Percentiles rank a stretch among this genome's conserved stretches.
Conservation (phyloP, 2,329 filamentous ascomycete species). For the Sporothrix pallida region DNA sequence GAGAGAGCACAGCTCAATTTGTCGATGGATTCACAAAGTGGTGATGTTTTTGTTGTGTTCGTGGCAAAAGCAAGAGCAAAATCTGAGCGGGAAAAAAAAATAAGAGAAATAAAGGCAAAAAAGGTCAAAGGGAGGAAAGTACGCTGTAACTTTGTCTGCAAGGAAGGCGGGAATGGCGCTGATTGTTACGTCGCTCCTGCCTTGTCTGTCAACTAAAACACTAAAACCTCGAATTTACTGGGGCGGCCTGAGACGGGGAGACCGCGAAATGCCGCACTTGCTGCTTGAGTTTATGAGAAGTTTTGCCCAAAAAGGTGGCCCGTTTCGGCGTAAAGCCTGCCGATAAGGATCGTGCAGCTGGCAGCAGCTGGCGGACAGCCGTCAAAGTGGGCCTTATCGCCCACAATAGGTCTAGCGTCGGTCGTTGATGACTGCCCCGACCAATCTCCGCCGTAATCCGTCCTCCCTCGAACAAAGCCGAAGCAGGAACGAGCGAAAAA, state of each 20-base stretch:
- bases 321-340: slow-evolving; percentile 29
- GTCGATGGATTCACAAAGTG: background rate
- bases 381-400: background rate
- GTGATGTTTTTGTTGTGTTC: slow-evolving; percentile 16
- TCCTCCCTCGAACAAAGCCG: slow-evolving; percentile 26
- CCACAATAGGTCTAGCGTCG: slow-evolving; percentile 33
- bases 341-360: slow-evolving; percentile 31
- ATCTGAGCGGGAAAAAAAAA: slow-evolving; percentile 29
- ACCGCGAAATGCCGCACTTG: slow-evolving; percentile 32
- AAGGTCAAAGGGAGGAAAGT: slow-evolving; percentile 26
- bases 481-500: background rate
- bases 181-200: slow-evolving; percentile 18
- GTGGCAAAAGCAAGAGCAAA: slow-evolving; percentile 32
- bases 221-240: too few relatives aligned
- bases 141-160: too few relatives aligned
- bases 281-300: background rate
- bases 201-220: background rate
- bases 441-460: slow-evolving; percentile 39
- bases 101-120: slow-evolving; percentile 14
- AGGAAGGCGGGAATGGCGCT: background rate
- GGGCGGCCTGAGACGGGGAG: background rate
- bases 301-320: background rate
- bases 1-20: slow-evolving; percentile 8
- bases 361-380: background rate
- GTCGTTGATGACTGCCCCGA: slow-evolving; percentile 30